Conservation (phyloP, 805 yeast genomes). For the Teunomyces funiuensis region DNA sequence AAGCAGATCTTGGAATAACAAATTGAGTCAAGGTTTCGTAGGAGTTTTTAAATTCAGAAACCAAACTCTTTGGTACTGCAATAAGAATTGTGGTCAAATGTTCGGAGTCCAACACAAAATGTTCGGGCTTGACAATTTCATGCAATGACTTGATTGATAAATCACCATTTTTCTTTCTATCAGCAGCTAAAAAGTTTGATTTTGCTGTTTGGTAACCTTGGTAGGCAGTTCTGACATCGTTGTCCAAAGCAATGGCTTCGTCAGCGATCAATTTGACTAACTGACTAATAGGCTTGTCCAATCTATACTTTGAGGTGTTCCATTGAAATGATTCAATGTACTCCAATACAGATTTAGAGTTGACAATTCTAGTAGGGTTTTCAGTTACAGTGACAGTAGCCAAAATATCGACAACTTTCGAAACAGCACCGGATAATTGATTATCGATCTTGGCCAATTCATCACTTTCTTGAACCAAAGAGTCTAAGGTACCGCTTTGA, state of each 20-base stretch:
- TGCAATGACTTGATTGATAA: constrained; percentile 87
- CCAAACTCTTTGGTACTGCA: constrained; percentile 76
- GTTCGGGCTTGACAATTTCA: constrained; percentile 78
- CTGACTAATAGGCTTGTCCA: constrained; percentile 79
- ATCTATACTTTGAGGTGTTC: constrained; percentile 84
- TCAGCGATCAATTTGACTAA: constrained; percentile 66
- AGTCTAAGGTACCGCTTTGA: constrained; percentile 93
- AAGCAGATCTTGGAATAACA: constrained; percentile 92
- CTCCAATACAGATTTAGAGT: constrained; percentile 51
- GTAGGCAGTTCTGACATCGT: constrained; percentile 77
- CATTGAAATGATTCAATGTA: constrained; percentile 78
- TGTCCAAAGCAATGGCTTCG: constrained; percentile 81
- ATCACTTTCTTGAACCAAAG: constrained; percentile 86
- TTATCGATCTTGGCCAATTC: constrained; percentile 80
- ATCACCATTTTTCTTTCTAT: constrained; percentile 92
- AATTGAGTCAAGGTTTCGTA: constrained; percentile 78
- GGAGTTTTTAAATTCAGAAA: constrained; percentile 57
- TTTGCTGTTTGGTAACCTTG: constrained; percentile 78
- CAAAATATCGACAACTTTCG: constrained; percentile 76
- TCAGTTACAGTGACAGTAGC: constrained; percentile 34
- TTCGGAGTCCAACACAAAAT: constrained; percentile 83
- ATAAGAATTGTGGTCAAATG: constrained; percentile 81
- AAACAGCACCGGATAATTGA: constrained; percentile 68
- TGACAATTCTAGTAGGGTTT: constrained; percentile 32
- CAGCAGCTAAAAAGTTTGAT: constrained; percentile 81